These are phyloP conservation scores for Selenicereus undatus DNA, from an alignment of 148 eudicot species.

Conservation along the genomic window DNA sequence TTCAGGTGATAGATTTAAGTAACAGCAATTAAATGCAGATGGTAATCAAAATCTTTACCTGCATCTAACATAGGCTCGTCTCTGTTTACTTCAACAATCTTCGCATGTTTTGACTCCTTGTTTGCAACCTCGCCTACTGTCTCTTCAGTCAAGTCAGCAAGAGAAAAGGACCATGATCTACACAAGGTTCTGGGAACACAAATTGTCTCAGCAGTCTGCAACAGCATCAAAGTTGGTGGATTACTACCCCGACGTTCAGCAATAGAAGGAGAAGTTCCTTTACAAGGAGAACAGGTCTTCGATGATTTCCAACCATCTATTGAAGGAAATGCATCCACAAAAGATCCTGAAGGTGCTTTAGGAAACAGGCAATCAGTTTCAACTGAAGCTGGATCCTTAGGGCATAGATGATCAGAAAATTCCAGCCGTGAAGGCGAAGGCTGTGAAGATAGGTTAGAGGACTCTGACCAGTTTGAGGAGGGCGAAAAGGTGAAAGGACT, in stretches of 20 bases:
- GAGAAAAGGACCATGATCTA: constrained; percentile 66
- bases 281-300: constrained; percentile 29
- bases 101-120: constrained; percentile 20
- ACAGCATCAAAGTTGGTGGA: constrained; percentile 48
- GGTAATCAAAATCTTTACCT: constrained; percentile 18
- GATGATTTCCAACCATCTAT: constrained; percentile 23
- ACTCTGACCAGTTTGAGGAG: constrained; percentile 84
- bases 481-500: constrained; percentile 84
- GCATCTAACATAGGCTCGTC: constrained; percentile 45
- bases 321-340: constrained; percentile 36
- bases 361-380: constrained; percentile 30
- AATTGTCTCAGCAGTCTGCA: constrained; percentile 37
- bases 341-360: constrained; percentile 28
- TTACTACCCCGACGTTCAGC: constrained; percentile 62
- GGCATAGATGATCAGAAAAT: constrained; percentile 31
- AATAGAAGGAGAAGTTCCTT: constrained; percentile 42
- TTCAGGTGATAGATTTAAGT: background rate
- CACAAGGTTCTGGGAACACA: constrained; percentile 37
- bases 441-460: constrained; percentile 57
- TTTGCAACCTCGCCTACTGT: constrained; percentile 28
- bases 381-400: constrained; percentile 23
- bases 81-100: constrained; percentile 17
- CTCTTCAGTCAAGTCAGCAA: constrained; percentile 41
- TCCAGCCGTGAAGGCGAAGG: constrained; percentile 63
- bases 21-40: background rate